Base-by-base conservation (phyloP, 805 yeast genomes). In the Barnettozyma californica region DNA sequence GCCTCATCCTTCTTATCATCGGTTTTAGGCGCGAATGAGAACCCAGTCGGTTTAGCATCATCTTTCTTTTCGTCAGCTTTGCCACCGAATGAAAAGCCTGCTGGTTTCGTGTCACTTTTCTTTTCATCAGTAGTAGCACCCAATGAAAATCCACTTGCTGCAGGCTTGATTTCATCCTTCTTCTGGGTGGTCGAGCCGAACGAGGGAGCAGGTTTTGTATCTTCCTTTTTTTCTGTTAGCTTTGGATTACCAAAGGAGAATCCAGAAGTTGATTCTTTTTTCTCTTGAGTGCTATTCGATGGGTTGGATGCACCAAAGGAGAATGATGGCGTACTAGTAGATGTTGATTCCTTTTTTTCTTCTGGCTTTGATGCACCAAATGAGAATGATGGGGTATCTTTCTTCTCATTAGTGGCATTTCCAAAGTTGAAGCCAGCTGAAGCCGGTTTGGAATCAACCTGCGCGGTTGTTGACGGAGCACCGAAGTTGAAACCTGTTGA, bases 181-280 rank as follows among this genome's bases (percentile, higher is more conserved):
- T 47, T 57, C 44, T 53, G 55, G 8, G 52, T 19, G 16, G 50
- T 19, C 10, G 53, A 46, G 39, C 62, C 61, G 36, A 68, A 62
- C 19, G 69, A 60, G 38, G 63, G 56, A 11, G 37, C 23, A 38
- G 54, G 47, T 50, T 52, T 48, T 37, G 43, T 35, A 16, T 58
- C 48, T 14, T 45, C 55, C 38, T 49, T 47, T 25, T 44, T 50
- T 35, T 47, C 54, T 33, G 50, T 41, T 16, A 64, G 52, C 37
- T 60, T 55, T n/a, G 53, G 49, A 9, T 47, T 52, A 41, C 61
- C 60, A 42, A 56, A 55, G 8, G 53, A 41, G 43, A 53, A 54
- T 3, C 50, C 36, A 14, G 57, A 51, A 10, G 42, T 51, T 8
- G 42, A 41, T 9, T 51, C 53, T 4, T 55, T 58, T 5, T 49